Base-by-base conservation (phyloP, 306 rosid species). In the Abrus precatorius region DNA sequence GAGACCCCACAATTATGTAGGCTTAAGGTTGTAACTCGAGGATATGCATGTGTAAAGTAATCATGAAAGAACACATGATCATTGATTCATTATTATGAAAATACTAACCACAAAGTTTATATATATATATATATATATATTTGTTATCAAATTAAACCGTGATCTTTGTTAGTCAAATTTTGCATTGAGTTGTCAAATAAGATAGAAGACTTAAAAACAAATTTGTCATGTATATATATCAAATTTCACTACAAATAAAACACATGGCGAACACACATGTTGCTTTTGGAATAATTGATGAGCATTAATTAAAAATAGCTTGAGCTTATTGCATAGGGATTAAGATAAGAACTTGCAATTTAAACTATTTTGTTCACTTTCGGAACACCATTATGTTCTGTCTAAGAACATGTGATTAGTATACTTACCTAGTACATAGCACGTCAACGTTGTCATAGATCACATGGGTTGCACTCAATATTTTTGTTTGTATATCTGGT, bases 391-490 rank as follows among this genome's bases (percentile, higher is more conserved):
- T 3, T 43, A 1, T 43, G 47, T 29, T 2, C 4, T 55, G 33
- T 20, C 27, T 6, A 2, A 7, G 2, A 56, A 28, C 36, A 5
- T 56, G 36, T 56, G 34, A 34, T 11, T 5, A 0, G 33, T n/a
- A 59, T 14, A 76, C 67, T 5, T 79, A 79, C 83, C 83, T 79
- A 45, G 83, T 27, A 57, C 36, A 20, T 33, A 43, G 67, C 41
- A 56, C 9, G 6, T 78, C 68, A 38, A 41, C 33, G 13, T 69
- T 5, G 63, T 69, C 56, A 36, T 0, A 75, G 13, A 66, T 48
- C 47, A 36, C 29, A 55, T 27, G 65, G 7, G 52, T 36, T 44
- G 40, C 64, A 14, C 63, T 29, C 6, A n/a, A 29, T 3, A 30
- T 5, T 43, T 43, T 43, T 78, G 76, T 44, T 66, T 41, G 55